phyloP scores from a whole-genome alignment of 129 eudicot genomes.

The Sambucus nigra region DNA sequence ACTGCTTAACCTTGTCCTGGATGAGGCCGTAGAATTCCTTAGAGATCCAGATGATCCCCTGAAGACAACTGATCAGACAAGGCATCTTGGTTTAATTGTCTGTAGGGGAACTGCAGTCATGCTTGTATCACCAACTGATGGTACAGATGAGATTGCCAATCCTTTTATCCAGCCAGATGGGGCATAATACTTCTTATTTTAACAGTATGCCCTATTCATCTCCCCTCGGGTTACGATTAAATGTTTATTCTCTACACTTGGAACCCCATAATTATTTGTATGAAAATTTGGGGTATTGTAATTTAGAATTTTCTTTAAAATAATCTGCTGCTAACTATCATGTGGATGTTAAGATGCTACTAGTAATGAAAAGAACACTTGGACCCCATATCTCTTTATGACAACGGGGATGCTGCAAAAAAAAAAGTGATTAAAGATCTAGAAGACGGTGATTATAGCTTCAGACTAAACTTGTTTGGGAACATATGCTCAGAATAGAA shows the following conservation, averaged over 20 bases:
- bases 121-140: conserved; percentile 98
- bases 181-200: conserved; percentile 31
- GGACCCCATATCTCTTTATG: too few species aligned
- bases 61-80: conserved; percentile 90
- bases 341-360: too few species aligned
- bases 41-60: conserved; percentile 89
- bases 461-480: too few species aligned
- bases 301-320: too few species aligned
- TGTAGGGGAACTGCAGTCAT: conserved; percentile 98
- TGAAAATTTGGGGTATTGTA: too few species aligned
- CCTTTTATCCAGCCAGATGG: conserved; percentile 93
- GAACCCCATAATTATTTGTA: not conserved
- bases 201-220: not conserved
- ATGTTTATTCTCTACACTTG: too few species aligned
- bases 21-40: conserved; percentile 82
- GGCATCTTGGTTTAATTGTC: conserved; percentile 90
- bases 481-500: too few species aligned
- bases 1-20: conserved; percentile 87
- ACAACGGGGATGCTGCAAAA: too few species aligned
- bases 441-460: too few species aligned
- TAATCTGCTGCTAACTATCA: too few species aligned
- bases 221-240: not conserved
- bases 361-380: too few species aligned
- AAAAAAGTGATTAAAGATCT: too few species aligned
- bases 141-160: conserved; percentile 95